Evolutionary conservation across 2,329 filamentous ascomycete genomes (phyloP).

Genomic region (Penicillium janthinellum): DNA sequence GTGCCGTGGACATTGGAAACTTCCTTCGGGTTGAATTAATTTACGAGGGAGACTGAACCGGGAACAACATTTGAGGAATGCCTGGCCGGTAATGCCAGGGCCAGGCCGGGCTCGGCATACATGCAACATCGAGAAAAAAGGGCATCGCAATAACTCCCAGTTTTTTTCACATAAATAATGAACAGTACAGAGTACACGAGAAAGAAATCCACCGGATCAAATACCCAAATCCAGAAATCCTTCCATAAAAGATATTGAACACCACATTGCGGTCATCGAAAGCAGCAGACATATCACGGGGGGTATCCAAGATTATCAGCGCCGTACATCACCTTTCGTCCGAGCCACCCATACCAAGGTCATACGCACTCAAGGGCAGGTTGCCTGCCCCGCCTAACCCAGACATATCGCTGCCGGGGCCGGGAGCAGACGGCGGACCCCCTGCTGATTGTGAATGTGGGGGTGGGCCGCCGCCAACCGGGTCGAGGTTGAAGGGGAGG

Average conservation of each 20-base stretch:
- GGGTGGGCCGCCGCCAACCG: conserved; percentile 39
- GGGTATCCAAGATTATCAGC: conserved; percentile 6
- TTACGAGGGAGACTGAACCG: too few relatives aligned
- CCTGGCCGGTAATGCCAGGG: background rate
- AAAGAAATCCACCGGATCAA: conserved; percentile 5
- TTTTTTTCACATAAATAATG: conserved; percentile 8
- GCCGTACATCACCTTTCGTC: conserved; percentile 17
- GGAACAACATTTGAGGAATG: background rate
- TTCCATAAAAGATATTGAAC: conserved; percentile 11
- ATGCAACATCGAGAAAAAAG: background rate
- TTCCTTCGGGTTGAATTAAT: too few relatives aligned
- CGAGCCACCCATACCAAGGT: conserved; percentile 28
- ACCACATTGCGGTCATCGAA: conserved; percentile 18
- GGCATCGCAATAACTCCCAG: conserved; percentile 6
- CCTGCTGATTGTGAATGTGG: conserved; percentile 1
- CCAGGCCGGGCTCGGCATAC: background rate
- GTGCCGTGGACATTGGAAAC: too few relatives aligned
- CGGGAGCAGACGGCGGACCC: conserved; percentile 11
- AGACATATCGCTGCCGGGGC: conserved; percentile 24
- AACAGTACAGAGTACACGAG: background rate
- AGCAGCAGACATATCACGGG: background rate
- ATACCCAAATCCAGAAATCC: conserved; percentile 7
- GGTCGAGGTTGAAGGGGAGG: conserved; percentile 88
- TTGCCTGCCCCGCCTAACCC: conserved; percentile 24
- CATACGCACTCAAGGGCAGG: conserved; percentile 31